These are phyloP conservation scores for Beauveria sp. DNA, from an alignment of 2,329 filamentous ascomycete species.

Conservation along the genomic window DNA sequence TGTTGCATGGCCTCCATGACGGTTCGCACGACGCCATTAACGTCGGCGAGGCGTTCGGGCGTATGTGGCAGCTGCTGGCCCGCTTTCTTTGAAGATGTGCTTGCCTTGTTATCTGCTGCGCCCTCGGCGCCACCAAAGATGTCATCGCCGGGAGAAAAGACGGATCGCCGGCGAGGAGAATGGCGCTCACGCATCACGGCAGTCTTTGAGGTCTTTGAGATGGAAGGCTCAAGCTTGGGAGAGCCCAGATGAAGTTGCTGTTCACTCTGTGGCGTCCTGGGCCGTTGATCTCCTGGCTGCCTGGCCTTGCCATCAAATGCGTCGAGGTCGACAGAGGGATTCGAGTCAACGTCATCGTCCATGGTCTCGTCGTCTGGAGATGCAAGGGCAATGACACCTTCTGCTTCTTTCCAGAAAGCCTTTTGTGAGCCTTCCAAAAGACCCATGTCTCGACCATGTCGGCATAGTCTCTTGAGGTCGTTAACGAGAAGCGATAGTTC, in stretches of 20 bases:
- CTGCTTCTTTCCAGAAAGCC: constrained; percentile 69
- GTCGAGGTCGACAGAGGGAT: constrained; percentile 33
- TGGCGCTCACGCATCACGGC: constrained; percentile 48
- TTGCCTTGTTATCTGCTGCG: constrained; percentile 28
- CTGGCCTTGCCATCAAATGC: constrained; percentile 36
- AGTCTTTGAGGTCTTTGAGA: constrained; percentile 42
- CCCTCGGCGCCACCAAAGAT: constrained; percentile 52
- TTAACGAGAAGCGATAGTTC: constrained; percentile 77
- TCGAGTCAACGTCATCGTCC: constrained; percentile 30
- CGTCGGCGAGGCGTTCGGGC: constrained; percentile 32
- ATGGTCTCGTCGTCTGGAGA: constrained; percentile 52
- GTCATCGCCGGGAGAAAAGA: constrained; percentile 59
- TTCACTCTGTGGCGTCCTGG: constrained; percentile 34
- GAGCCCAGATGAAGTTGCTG: constrained; percentile 36
- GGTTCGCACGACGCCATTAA: constrained; percentile 47
- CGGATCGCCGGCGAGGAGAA: constrained; percentile 48
- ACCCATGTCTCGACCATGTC: constrained; percentile 60
- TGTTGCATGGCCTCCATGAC: constrained; percentile 59
- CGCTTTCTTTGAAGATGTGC: constrained; percentile 27
- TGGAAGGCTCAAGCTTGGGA: constrained; percentile 33
- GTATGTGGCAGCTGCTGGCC: constrained; percentile 29
- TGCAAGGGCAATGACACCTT: constrained; percentile 81
- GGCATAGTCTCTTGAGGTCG: constrained; percentile 69
- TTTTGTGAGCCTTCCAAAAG: constrained; percentile 54
- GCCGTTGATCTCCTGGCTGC: constrained; percentile 37